These are phyloP conservation scores for Boletus pseudopeckii DNA, from an alignment of 768 basidiomycete species.

Conservation along the genomic window DNA sequence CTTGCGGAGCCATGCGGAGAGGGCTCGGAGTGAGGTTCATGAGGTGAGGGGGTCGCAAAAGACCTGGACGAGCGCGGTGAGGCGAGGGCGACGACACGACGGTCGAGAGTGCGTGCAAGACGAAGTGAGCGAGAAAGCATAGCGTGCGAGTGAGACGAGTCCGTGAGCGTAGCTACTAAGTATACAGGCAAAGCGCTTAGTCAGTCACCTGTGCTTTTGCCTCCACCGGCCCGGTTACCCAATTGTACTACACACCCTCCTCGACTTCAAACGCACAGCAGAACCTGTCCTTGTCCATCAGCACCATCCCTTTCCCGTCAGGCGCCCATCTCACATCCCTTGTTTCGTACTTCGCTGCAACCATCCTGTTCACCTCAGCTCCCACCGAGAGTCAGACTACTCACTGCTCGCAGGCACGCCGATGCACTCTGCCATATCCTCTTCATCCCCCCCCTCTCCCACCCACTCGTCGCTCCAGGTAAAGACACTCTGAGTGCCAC, in stretches of 20 bases:
- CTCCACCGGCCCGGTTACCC: neutral
- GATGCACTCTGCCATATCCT: slow-evolving; percentile 86
- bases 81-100: slow-evolving; percentile 36
- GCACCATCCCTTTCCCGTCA: slow-evolving; percentile 76
- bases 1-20: slow-evolving; percentile 13
- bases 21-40: slow-evolving; percentile 27
- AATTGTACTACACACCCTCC: slow-evolving; percentile 24
- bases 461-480: slow-evolving; percentile 85
- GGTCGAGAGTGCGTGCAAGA: slow-evolving; percentile 44
- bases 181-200: slow-evolving; percentile 14
- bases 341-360: slow-evolving; percentile 65
- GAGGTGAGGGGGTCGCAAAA: slow-evolving; percentile 48
- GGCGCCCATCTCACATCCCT: slow-evolving; percentile 76
- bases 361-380: neutral
- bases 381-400: neutral
- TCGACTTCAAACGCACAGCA: slow-evolving; percentile 85
- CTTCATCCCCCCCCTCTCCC: slow-evolving; percentile 52
- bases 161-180: neutral
- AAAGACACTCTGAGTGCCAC: slow-evolving; percentile 63
- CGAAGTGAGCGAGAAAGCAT: slow-evolving; percentile 69
- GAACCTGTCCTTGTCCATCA: slow-evolving; percentile 76
- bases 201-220: slow-evolving; percentile 7
- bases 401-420: slow-evolving; percentile 82
- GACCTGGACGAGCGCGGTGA: slow-evolving; percentile 36
- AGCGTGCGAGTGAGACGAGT: neutral